Evolutionary conservation across 805 yeast genomes (phyloP), one percentile per base, ranked within the genome.

Genomic region (Kodamaea laetipori): DNA sequence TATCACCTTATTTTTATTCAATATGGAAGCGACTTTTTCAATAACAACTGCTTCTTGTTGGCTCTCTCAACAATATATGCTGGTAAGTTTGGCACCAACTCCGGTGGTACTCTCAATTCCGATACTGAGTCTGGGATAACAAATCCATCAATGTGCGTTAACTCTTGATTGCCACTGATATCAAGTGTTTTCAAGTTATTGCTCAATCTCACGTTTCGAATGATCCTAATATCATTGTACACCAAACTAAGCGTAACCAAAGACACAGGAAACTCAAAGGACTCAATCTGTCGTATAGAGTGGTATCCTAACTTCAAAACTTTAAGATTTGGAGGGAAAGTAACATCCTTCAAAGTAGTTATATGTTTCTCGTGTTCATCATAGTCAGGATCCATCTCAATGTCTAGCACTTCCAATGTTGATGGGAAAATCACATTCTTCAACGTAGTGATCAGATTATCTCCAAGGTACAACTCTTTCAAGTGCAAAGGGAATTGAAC

Each of bases 331-430:
- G 58, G 58, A 0, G 76, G 75, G 19, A 69, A 61, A 3, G 60
- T 49, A 4, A 70, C 73, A 49, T 71, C 76, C 48, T 70, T 71
- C 33, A 71, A 53, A 4, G 71, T 64, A 2, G 72, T 66, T 25
- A 71, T 57, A 44, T 64, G 64, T 50, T 69, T 71, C 40, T 71
- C 76, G 48, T 62, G 60, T n/a, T 69, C 74, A 19, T 66, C 68
- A 11, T 49, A 41, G 32, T 68, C 64, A 1, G 74, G 75, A 37
- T 69, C 72, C 68, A 67, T 68, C 32, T 68, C 70, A 28, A 71
- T 43, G 44, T 71, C 74, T 31, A 71, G 53, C n/a, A 68, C 61
- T 46, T 69, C 68, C 19, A 71, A 53, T 3, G 62, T 52, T 2
- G 59, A 43, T 0, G 76, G 76, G 42, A 71, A 71, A 27, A 53